Conservation (phyloP, 2,329 filamentous ascomycete genomes). For the Penicillium palitans region DNA sequence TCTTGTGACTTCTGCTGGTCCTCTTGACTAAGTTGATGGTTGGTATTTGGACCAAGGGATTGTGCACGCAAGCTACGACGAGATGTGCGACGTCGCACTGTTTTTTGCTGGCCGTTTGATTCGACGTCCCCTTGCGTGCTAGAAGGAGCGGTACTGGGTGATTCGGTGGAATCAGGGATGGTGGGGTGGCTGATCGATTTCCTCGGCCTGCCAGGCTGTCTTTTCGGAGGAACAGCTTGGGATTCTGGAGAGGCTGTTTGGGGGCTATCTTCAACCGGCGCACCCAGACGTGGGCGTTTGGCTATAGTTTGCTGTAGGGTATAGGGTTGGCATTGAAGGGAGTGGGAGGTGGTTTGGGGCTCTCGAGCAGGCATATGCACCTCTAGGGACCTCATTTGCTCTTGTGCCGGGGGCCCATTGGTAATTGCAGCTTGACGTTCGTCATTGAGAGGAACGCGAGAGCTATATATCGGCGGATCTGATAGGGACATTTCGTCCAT, state of each 20-base stretch:
- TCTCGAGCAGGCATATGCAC: slow-evolving; percentile 13
- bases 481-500: slow-evolving; percentile 31
- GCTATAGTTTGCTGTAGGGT: slow-evolving; percentile 20
- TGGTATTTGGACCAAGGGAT: slow-evolving; percentile 5
- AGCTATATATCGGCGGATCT: slow-evolving; percentile 20
- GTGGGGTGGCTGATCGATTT: slow-evolving; percentile 28
- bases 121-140: slow-evolving; percentile 7
- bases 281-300: slow-evolving; percentile 35
- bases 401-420: neutral
- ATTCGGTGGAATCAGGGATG: slow-evolving; percentile 15
- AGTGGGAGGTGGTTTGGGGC: neutral
- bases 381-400: neutral
- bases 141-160: slow-evolving; percentile 15
- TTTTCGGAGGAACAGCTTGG: slow-evolving; percentile 16
- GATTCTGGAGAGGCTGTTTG: slow-evolving; percentile 6
- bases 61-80: slow-evolving; percentile 19
- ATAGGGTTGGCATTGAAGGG: neutral
- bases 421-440: neutral
- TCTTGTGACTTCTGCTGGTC: neutral
- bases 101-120: neutral
- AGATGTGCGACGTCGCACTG: slow-evolving; percentile 9
- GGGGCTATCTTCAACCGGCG: slow-evolving; percentile 4
- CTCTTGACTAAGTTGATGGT: neutral
- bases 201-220: slow-evolving; percentile 28
- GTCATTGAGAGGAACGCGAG: slow-evolving; percentile 30